Conservation (phyloP, 345 rosid genomes). For the Chamaenerion angustifolium region DNA sequence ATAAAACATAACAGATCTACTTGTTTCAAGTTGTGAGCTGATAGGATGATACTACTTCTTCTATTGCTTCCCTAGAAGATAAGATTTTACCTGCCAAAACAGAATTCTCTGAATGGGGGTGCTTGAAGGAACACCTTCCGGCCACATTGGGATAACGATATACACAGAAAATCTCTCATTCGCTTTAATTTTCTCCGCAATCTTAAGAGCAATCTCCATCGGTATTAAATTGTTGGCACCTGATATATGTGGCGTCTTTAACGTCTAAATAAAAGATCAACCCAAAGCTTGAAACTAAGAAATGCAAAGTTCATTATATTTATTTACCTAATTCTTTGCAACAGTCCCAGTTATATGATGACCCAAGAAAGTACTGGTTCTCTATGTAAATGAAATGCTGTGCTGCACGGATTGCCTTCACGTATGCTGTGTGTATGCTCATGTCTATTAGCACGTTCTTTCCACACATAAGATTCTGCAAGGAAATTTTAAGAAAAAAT, state of each 20-base stretch:
- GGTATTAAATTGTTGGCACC: slow-evolving; percentile 94
- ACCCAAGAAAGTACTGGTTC: slow-evolving; percentile 91
- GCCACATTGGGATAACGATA: slow-evolving; percentile 95
- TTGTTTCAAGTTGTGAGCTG: no score
- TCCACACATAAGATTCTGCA: slow-evolving; percentile 70
- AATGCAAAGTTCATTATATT: not conserved
- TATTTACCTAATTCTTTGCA: slow-evolving; percentile 54
- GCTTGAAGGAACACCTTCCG: slow-evolving; percentile 75
- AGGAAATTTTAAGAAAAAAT: slow-evolving; percentile 3
- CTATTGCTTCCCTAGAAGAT: no score
- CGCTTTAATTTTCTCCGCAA: slow-evolving; percentile 74
- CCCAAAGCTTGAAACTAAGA: no score
- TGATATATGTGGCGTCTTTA: slow-evolving; percentile 11
- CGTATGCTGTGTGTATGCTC: slow-evolving; percentile 84
- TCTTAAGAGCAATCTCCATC: slow-evolving; percentile 81
- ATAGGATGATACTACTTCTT: no score
- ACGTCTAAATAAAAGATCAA: no score
- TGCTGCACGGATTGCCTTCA: slow-evolving; percentile 76
- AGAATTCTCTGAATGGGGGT: slow-evolving; percentile 58
- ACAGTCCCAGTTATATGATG: slow-evolving; percentile 80
- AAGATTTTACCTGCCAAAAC: slow-evolving; percentile 66
- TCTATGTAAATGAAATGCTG: slow-evolving; percentile 80
- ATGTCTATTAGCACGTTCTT: slow-evolving; percentile 78
- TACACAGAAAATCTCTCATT: slow-evolving; percentile 75
- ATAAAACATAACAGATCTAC: no score